phyloP scores from a whole-genome alignment of 2,329 filamentous ascomycete genomes.

The Arthrobotrys musiformis region DNA sequence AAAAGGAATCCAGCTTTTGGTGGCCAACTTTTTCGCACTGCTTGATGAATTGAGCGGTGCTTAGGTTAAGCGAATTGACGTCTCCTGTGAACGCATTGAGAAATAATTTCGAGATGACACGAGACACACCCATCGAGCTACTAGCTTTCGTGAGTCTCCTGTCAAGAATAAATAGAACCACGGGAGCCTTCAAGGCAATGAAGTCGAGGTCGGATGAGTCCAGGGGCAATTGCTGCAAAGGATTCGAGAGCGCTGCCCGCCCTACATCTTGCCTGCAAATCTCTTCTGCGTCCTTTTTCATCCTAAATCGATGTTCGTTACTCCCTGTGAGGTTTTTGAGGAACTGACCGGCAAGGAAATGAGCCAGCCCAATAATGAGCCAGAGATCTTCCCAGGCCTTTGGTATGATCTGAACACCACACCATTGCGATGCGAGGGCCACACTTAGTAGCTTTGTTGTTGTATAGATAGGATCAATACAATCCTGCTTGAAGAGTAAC shows the following conservation, averaged over 20 bases:
- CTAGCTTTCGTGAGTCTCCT: conserved; percentile 88
- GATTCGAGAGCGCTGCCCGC: conserved; percentile 58
- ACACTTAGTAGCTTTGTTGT: conserved; percentile 83
- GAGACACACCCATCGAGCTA: conserved; percentile 81
- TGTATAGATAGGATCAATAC: conserved; percentile 85
- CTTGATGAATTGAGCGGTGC: conserved; percentile 80
- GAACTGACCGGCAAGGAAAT: conserved; percentile 94
- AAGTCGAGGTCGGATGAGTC: conserved; percentile 90
- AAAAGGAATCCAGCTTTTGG: conserved; percentile 87
- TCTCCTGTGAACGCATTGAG: conserved; percentile 86
- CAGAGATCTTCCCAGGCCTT: conserved; percentile 83
- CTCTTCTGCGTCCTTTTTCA: conserved; percentile 84
- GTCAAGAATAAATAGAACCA: conserved; percentile 94
- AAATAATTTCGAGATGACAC: conserved; percentile 86
- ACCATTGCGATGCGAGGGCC: conserved; percentile 89
- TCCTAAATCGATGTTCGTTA: conserved; percentile 90
- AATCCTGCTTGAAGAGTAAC: conserved; percentile 82
- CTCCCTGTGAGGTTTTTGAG: conserved; percentile 91
- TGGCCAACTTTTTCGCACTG: conserved; percentile 89
- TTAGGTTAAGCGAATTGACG: conserved; percentile 75
- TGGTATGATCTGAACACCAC: conserved; percentile 89
- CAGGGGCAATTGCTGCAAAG: conserved; percentile 73
- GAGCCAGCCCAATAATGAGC: conserved; percentile 88
- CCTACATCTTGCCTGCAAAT: conserved; percentile 86
- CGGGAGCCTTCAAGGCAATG: conserved; percentile 85